Percentiles rank a stretch among this genome's conserved stretches.
phyloP scores from a whole-genome alignment of 2,329 filamentous ascomycete species.

The Beauveria pseudobassiana region DNA sequence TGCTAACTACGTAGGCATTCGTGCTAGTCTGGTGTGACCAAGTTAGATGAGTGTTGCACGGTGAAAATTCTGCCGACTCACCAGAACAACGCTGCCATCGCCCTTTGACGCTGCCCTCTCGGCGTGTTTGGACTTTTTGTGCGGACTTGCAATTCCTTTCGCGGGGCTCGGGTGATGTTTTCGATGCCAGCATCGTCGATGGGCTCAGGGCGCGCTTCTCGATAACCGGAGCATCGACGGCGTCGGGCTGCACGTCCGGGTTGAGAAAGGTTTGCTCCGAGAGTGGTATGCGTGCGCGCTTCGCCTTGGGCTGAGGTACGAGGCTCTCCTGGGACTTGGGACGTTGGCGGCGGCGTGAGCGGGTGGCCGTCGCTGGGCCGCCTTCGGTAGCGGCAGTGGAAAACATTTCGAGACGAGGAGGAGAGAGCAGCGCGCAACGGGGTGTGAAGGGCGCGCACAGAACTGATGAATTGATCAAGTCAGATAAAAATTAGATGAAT shows the following conservation, averaged over 20 bases:
- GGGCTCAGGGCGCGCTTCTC: constrained; percentile 39
- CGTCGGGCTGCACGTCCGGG: constrained; percentile 43
- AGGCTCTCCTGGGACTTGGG: constrained; percentile 48
- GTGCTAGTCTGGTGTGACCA: constrained; percentile 61
- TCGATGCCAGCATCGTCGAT: constrained; percentile 40
- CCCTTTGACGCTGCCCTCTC: constrained; percentile 56
- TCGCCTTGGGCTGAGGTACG: constrained; percentile 53
- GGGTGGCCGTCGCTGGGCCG: constrained; percentile 48
- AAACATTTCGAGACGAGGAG: constrained; percentile 42
- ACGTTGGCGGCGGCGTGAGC: constrained; percentile 55
- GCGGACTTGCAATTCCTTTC: constrained; percentile 51
- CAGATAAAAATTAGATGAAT: constrained; percentile 6
- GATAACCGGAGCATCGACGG: constrained; percentile 44
- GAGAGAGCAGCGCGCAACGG: constrained; percentile 7
- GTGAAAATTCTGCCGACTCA: constrained; percentile 30
- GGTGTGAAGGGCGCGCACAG: neutral
- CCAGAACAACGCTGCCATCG: constrained; percentile 59
- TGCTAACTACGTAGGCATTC: constrained; percentile 76
- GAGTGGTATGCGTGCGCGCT: constrained; percentile 52
- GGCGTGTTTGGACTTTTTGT: constrained; percentile 55
- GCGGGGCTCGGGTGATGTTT: constrained; percentile 29
- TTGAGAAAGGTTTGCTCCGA: constrained; percentile 50
- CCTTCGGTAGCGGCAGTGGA: constrained; percentile 45
- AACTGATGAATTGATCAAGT: constrained; percentile 7
- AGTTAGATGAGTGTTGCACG: constrained; percentile 13